These are phyloP conservation scores for Fusarium sp. DNA, from an alignment of 2,329 filamentous ascomycete genomes.

Conservation along the genomic window DNA sequence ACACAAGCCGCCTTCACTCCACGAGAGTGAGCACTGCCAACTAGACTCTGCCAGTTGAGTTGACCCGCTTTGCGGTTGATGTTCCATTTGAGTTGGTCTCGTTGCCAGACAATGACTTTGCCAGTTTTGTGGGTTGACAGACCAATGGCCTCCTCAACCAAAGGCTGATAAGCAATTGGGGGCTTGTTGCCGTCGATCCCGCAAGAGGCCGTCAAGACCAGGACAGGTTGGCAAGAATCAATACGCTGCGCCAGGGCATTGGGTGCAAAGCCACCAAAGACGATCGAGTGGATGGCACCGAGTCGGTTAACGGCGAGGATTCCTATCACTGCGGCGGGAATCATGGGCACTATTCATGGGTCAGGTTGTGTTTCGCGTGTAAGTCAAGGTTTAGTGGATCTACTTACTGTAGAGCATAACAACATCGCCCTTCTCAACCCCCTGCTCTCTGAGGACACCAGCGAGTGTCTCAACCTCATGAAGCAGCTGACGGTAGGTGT, in stretches of 20 bases:
- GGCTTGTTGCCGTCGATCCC: conserved; percentile 90
- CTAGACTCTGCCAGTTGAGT: conserved; percentile 82
- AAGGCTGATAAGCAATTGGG: conserved; percentile 79
- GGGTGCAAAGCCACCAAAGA: conserved; percentile 92
- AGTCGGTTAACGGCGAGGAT: conserved; percentile 85
- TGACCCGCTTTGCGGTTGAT: conserved; percentile 77
- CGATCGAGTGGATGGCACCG: conserved; percentile 89
- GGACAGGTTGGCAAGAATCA: conserved; percentile 80
- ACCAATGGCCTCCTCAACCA: conserved; percentile 79
- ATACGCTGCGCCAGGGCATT: conserved; percentile 88
- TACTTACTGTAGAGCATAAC: conserved; percentile 89
- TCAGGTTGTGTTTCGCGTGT: background rate
- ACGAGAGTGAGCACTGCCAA: conserved; percentile 76
- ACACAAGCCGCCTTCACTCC: conserved; percentile 80
- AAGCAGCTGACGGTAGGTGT: conserved; percentile 81
- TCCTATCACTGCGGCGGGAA: conserved; percentile 87
- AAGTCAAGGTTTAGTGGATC: background rate
- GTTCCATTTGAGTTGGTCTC: conserved; percentile 81
- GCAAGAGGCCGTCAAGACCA: conserved; percentile 89
- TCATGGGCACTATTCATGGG: conserved; percentile 84
- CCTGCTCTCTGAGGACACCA: conserved; percentile 84
- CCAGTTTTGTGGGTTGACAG: conserved; percentile 77
- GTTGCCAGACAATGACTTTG: conserved; percentile 85
- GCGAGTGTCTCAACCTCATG: conserved; percentile 85
- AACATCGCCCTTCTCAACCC: conserved; percentile 85